These are phyloP conservation scores for Populus hybrid DNA, from an alignment of 441 rosid species.

Conservation along the genomic window DNA sequence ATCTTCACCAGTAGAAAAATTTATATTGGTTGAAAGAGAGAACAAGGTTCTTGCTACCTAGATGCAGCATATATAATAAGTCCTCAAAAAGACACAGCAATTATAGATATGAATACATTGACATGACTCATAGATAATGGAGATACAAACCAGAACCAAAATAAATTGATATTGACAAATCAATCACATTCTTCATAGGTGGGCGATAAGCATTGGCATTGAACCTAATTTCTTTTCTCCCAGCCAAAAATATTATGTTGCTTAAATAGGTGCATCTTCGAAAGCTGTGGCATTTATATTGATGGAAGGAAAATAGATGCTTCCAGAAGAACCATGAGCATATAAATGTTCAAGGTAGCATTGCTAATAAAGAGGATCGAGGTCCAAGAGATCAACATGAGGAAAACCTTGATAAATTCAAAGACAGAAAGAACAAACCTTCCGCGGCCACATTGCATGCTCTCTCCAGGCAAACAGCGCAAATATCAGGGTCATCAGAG, in stretches of 20 bases:
- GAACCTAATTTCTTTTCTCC: neutral
- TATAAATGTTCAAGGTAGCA: neutral
- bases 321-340: neutral
- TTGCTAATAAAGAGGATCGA: conserved; percentile 12
- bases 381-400: neutral
- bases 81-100: neutral
- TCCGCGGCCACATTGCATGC: conserved; percentile 90
- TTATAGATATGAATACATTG: neutral
- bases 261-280: neutral
- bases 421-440: conserved; percentile 44
- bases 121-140: neutral
- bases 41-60: neutral
- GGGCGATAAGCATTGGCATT: neutral
- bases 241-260: neutral
- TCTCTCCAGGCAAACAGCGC: conserved; percentile 95
- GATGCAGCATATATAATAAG: neutral
- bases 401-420: conserved; percentile 7
- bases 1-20: neutral
- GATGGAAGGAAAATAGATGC: neutral
- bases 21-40: neutral
- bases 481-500: conserved; percentile 75
- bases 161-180: too few relatives aligned
- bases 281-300: neutral
- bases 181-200: neutral
- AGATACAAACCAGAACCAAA: neutral